These are phyloP conservation scores for Ophiostoma sp. DNA, from an alignment of 2,329 filamentous ascomycete species.

Conservation along the genomic window DNA sequence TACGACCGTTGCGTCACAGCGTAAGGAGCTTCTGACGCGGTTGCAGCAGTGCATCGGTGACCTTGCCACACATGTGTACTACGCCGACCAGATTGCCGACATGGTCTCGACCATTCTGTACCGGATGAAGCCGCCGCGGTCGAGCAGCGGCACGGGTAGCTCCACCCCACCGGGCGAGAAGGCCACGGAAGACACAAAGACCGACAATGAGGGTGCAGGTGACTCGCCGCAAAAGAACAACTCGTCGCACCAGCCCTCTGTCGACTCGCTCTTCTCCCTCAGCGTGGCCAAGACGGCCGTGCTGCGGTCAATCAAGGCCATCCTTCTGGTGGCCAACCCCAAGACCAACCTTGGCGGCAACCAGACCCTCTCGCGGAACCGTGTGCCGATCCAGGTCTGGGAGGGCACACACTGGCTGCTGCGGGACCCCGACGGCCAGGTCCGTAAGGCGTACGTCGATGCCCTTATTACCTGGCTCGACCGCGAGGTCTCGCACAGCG, in stretches of 20 bases:
- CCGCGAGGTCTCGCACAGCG: constrained; percentile 69
- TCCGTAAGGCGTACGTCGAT: constrained; percentile 83
- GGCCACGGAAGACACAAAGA: constrained; percentile 43
- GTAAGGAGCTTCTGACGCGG: constrained; percentile 65
- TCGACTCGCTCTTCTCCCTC: constrained; percentile 56
- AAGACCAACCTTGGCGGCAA: constrained; percentile 59
- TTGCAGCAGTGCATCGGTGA: constrained; percentile 85
- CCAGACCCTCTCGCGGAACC: constrained; percentile 68
- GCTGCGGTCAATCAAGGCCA: constrained; percentile 76
- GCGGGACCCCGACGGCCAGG: constrained; percentile 72
- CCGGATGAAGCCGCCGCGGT: constrained; percentile 68
- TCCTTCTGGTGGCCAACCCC: constrained; percentile 78
- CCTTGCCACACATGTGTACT: constrained; percentile 92
- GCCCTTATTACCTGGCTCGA: constrained; percentile 82
- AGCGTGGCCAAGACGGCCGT: constrained; percentile 62
- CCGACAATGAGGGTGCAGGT: constrained; percentile 41
- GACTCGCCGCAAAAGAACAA: constrained; percentile 48
- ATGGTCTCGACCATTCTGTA: constrained; percentile 82
- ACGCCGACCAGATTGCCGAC: constrained; percentile 91
- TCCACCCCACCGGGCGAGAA: constrained; percentile 51
- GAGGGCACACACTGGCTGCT: constrained; percentile 95
- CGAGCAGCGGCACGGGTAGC: constrained; percentile 42
- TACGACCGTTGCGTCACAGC: constrained; percentile 46
- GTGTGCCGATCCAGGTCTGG: constrained; percentile 81
- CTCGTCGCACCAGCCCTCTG: constrained; percentile 36